Conservation (phyloP, 2,329 filamentous ascomycete species). For the Fusarium buharicum region DNA sequence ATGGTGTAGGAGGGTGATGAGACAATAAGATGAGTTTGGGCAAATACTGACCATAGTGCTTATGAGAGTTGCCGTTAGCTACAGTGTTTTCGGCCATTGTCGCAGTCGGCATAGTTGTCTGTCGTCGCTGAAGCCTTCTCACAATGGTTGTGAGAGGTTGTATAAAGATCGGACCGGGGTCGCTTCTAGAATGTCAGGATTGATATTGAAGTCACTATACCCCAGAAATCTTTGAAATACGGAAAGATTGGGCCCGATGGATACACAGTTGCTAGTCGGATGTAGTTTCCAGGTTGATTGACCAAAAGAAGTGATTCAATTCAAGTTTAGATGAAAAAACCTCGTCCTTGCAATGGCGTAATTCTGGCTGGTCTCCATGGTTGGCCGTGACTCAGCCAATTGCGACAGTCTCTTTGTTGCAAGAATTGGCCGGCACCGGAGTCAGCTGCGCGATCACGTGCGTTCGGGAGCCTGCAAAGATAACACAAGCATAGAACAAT, state of each 20-base stretch:
- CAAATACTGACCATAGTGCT: constrained; percentile 49
- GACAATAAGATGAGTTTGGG: not conserved
- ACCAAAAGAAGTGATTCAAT: constrained; percentile 33
- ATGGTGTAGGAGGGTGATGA: not conserved
- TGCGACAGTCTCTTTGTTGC: constrained; percentile 19
- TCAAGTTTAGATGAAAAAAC: constrained; percentile 35
- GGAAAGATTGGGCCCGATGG: constrained; percentile 29
- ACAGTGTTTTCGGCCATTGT: constrained; percentile 42
- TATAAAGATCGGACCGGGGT: constrained; percentile 28
- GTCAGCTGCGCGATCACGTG: constrained; percentile 36
- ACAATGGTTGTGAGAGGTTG: constrained; percentile 18
- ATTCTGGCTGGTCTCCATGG: constrained; percentile 40
- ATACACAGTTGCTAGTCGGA: constrained; percentile 23
- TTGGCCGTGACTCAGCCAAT: constrained; percentile 43
- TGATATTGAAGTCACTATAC: constrained; percentile 23
- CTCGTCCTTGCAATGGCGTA: constrained; percentile 44
- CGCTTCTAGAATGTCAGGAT: constrained; percentile 5
- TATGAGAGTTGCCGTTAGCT: constrained; percentile 32
- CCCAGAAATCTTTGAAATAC: constrained; percentile 13
- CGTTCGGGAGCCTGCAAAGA: not conserved
- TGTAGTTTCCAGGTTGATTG: constrained; percentile 23
- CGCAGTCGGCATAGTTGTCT: constrained; percentile 25
- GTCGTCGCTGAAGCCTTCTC: constrained; percentile 5
- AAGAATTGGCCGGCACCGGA: constrained; percentile 39
- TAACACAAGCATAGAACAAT: too few relatives aligned